Conservation (phyloP, 805 yeast genomes). For the Phaffomyces opuntiae region DNA sequence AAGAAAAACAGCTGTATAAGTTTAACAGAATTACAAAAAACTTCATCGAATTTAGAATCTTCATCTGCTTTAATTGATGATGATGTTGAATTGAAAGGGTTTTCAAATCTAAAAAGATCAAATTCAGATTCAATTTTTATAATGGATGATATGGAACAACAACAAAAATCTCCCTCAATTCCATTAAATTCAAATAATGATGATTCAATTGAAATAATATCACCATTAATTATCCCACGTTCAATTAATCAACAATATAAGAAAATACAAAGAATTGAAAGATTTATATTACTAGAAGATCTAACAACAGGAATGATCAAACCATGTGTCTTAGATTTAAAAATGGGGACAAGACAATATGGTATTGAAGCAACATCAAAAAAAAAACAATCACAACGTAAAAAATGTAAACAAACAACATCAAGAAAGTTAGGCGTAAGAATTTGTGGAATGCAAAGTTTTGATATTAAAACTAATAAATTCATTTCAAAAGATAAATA, state of each 20-base stretch:
- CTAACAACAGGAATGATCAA: constrained; percentile 71
- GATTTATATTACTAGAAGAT: constrained; percentile 86
- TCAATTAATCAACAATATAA: constrained; percentile 15
- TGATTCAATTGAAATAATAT: constrained; percentile 10
- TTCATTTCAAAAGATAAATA: constrained; percentile 81
- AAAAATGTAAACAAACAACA: constrained; percentile 78
- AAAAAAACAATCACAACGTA: constrained; percentile 72
- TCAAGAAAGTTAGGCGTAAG: constrained; percentile 80
- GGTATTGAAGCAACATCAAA: constrained; percentile 81
- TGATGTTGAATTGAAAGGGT: neutral
- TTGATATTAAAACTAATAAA: constrained; percentile 40
- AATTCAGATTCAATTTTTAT: constrained; percentile 32
- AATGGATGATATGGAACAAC: constrained; percentile 34
- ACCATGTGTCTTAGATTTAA: constrained; percentile 91
- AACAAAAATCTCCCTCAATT: neutral
- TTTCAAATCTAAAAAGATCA: constrained; percentile 10
- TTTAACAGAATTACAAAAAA: too few relatives aligned
- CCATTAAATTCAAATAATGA: constrained; percentile 1
- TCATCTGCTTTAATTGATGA: neutral
- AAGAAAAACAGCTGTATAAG: neutral
- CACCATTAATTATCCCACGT: constrained; percentile 16
- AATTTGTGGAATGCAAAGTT: constrained; percentile 90
- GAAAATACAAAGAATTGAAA: constrained; percentile 54
- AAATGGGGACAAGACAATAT: constrained; percentile 98
- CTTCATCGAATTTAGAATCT: neutral